Evolutionary conservation across 306 rosid species (phyloP), one percentile per base, ranked within the genome.

Genomic region (Neltuma alba): DNA sequence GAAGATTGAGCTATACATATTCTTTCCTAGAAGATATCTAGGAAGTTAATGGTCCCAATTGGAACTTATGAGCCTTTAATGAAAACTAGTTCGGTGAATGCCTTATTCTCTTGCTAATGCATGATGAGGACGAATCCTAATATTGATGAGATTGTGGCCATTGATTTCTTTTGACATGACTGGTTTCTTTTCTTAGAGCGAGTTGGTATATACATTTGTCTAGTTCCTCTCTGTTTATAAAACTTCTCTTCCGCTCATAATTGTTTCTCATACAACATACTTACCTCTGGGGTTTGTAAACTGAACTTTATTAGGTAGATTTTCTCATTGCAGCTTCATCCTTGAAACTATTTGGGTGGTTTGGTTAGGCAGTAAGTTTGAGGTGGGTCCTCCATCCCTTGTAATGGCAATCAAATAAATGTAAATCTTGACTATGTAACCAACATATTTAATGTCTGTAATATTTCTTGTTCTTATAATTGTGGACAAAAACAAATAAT

Each of bases 11-110:
- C 60, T 33, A 62, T 27, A 57, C 55, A 70, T 50, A 68, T 52
- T 64, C 61, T 81, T 58, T 69, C 33, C n/a, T 3, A 20, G 50
- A 68, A 83, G 80, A 74, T 25, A 11, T 83, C 80, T 78, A 28
- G 50, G 25, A 47, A 34, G 25, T 74, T 45, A 8, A 57, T 44
- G 38, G 31, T 52, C 34, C 20, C n/a, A 12, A 27, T 28, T 60
- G 66, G 20, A 60, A 60, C 28, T 30, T 13, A 60, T 63, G 21
- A 69, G 23, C 34, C 28, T 57, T 77, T 84, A 42, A 36, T 47
- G 30, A 66, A 40, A 67, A 61, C 18, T 85, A 31, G 34, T 58
- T 21, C 15, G 12, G 34, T 58, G 34, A 27, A 58, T 27, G 64
- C 18, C 27, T 8, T 58, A 58, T 58, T 25, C 20, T 58, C 34